Conservation (phyloP, 768 basidiomycete species). For the Xanthoconium stramineum region DNA sequence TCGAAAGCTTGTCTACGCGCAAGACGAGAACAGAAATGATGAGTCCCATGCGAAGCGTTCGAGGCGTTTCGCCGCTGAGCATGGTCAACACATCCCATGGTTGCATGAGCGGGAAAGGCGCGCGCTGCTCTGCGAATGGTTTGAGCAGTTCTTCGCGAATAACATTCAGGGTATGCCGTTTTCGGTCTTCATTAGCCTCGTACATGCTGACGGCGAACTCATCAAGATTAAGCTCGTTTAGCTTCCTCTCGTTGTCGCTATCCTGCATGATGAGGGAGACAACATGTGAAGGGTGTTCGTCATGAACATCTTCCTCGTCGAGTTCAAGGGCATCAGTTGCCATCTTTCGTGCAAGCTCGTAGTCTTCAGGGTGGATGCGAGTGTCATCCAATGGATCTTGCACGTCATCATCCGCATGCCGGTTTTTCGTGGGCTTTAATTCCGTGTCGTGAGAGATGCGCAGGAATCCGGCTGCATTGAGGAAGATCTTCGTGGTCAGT, state of each 20-base stretch:
- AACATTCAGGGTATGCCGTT: conserved; percentile 84
- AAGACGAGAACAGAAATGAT: conserved; percentile 75
- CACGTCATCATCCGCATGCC: conserved; percentile 60
- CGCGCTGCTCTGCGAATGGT: conserved; percentile 77
- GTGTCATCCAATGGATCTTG: conserved; percentile 92
- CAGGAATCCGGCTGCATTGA: conserved; percentile 91
- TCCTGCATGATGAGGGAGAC: conserved; percentile 86
- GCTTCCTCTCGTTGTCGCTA: conserved; percentile 69
- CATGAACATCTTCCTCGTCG: conserved; percentile 96
- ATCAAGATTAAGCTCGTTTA: conserved; percentile 89
- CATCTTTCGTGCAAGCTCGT: conserved; percentile 97
- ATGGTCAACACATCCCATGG: conserved; percentile 88
- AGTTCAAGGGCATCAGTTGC: conserved; percentile 94
- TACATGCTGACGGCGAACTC: conserved; percentile 94
- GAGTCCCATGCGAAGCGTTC: conserved; percentile 73
- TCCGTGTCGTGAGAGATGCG: conserved; percentile 77
- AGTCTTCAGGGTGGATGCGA: conserved; percentile 96
- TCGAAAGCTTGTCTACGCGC: conserved; percentile 42
- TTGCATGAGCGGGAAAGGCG: conserved; percentile 56
- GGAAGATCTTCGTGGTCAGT: conserved; percentile 82
- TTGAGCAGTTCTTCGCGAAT: conserved; percentile 82
- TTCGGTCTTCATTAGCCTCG: conserved; percentile 78
- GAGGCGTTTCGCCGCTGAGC: conserved; percentile 88
- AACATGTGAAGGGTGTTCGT: conserved; percentile 87
- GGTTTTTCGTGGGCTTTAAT: conserved; percentile 56